Base-by-base conservation (phyloP, 495 filamentous ascomycete species). In the Ascobolus immersus region DNA sequence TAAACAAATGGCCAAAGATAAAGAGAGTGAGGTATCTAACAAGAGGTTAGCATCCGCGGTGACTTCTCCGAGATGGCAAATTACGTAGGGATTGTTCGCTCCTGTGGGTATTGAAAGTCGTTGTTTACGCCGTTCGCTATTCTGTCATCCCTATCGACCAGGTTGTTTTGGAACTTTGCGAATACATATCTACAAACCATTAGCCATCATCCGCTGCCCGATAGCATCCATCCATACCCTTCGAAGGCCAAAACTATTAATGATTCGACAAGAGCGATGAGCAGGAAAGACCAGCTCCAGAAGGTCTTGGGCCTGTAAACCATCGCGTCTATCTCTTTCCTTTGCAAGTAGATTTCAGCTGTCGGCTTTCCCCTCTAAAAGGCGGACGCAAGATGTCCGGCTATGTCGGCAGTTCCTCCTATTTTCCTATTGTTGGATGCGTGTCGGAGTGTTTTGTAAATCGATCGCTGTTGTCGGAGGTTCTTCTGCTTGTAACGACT, bases 1-100 rank as follows among this genome's bases (percentile, higher is more conserved):
- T 70, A 55, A 94, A 96, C 35, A 96, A 48, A 54, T 89, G 91
- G 33, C 78, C 86, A 53, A 96, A 91, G 49, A 92, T 89, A 55
- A 93, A 89, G n/a, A 96, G 64, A 8, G 84, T 73, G 17, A 96
- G 61, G 54, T 93, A 93, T 10, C 79, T 90, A 17, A 77, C 72
- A 32, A 77, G 0, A 75, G 77, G 48, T 69, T 71, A 27, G 69
- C 55, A n/a, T 59, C 53, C 23, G 61, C 51, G 20, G 48, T 48
- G n/a, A 51, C 39, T 18, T 47, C 26, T 26, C 23, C 2, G 1
- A 17, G 10, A 31, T 31, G 14, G 7, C 22, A 25, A 49, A 42
- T 28, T 49, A 54, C 36, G 55, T 55, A 20, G 51, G 51, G 21
- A 53, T 53, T 11, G 51, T 53, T 29, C 48, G 51, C 12, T 48